Evolutionary conservation across 805 yeast genomes (phyloP).

Genomic region (Pichia heedii): DNA sequence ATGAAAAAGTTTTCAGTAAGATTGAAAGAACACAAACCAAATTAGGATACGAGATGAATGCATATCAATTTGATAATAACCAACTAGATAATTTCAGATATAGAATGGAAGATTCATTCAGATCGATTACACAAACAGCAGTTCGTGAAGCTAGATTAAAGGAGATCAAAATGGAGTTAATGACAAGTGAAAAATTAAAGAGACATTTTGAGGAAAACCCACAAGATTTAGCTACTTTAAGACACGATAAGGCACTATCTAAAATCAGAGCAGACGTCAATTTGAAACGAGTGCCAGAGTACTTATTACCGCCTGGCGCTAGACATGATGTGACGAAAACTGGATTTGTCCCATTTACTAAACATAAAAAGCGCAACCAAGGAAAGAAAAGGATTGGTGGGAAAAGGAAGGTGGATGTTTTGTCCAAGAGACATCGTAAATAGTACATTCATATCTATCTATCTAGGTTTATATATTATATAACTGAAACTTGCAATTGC

Average conservation of each 20-base stretch:
- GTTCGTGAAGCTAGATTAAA: slow-evolving; percentile 88
- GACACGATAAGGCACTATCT: slow-evolving; percentile 88
- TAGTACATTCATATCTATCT: slow-evolving; percentile 3
- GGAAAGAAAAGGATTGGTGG: slow-evolving; percentile 22
- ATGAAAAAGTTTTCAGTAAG: slow-evolving; percentile 75
- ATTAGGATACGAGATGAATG: slow-evolving; percentile 65
- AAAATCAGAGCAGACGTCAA: slow-evolving; percentile 76
- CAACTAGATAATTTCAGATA: slow-evolving; percentile 95
- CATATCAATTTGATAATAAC: slow-evolving; percentile 82
- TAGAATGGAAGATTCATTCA: slow-evolving; percentile 93
- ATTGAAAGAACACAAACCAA: slow-evolving; percentile 70
- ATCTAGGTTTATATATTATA: too few species aligned
- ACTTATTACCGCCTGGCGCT: slow-evolving; percentile 74
- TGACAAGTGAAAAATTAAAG: slow-evolving; percentile 82
- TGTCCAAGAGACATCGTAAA: slow-evolving; percentile 34
- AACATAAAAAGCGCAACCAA: slow-evolving; percentile 27
- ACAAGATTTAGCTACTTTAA: slow-evolving; percentile 76
- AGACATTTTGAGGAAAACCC: slow-evolving; percentile 97
- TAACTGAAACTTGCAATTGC: too few species aligned
- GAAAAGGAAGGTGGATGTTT: slow-evolving; percentile 42
- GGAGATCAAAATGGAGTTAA: slow-evolving; percentile 79
- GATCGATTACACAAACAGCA: slow-evolving; percentile 85
- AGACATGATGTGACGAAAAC: slow-evolving; percentile 45
- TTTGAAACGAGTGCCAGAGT: slow-evolving; percentile 86
- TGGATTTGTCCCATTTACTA: slow-evolving; percentile 64